A percentile compares a stretch with the other conserved stretches of the same genome.
These are phyloP conservation scores for Parietaria judaica DNA, from an alignment of 306 rosid genomes.

Conservation along the genomic window DNA sequence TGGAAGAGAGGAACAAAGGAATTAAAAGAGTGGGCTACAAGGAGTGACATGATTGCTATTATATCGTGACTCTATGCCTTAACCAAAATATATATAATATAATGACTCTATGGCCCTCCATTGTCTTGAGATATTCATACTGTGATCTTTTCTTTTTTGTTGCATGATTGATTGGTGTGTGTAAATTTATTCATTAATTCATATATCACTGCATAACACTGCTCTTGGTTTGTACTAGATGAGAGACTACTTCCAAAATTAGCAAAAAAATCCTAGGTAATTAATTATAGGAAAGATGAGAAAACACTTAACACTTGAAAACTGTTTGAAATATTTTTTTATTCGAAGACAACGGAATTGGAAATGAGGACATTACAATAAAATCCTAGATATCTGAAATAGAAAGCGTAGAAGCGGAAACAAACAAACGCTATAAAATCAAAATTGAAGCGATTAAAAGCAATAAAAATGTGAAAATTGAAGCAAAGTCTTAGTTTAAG, in stretches of 20 bases:
- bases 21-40: constrained; percentile 2
- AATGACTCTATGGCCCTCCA: constrained; percentile 44
- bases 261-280: not conserved
- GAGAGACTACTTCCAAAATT: not conserved
- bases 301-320: too few species aligned
- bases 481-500: too few species aligned
- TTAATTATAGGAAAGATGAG: too few species aligned
- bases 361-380: too few species aligned
- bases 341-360: too few species aligned
- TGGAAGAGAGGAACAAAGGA: constrained; percentile 11
- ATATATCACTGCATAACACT: constrained; percentile 21
- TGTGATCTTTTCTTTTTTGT: constrained; percentile 20
- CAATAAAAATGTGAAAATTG: too few species aligned
- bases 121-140: constrained; percentile 28
- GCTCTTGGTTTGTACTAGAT: constrained; percentile 12
- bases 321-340: too few species aligned
- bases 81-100: constrained; percentile 2
- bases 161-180: constrained; percentile 16
- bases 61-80: constrained; percentile 33
- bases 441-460: too few species aligned
- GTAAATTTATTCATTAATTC: not conserved
- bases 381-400: too few species aligned
- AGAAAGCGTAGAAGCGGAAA: too few species aligned
- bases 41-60: constrained; percentile 33
- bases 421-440: too few species aligned